phyloP scores from a whole-genome alignment of 2,329 filamentous ascomycete genomes.

The Aspergillus vadensis region DNA sequence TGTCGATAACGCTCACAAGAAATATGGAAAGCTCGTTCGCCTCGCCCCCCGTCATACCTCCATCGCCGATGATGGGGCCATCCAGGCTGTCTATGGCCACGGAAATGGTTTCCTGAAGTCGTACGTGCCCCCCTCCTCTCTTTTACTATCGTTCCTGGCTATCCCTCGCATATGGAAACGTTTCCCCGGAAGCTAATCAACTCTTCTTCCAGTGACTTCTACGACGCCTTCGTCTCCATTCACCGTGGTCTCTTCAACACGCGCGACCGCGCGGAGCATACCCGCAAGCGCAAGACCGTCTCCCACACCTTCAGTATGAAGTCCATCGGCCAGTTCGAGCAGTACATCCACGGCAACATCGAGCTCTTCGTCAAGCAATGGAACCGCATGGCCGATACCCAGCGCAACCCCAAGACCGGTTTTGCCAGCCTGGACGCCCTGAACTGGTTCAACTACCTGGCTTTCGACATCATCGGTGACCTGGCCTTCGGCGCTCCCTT shows the following conservation, averaged over 20 bases:
- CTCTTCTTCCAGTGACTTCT: constrained; percentile 66
- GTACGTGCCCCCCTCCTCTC: constrained; percentile 46
- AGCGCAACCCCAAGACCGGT: constrained; percentile 51
- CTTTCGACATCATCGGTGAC: constrained; percentile 63
- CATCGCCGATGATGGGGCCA: constrained; percentile 76
- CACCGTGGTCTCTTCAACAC: constrained; percentile 87
- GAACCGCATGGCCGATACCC: constrained; percentile 61
- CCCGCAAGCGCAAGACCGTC: constrained; percentile 84
- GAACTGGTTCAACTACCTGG: constrained; percentile 75
- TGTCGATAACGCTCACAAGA: constrained; percentile 74
- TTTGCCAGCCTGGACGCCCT: constrained; percentile 71
- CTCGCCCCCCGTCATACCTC: constrained; percentile 84
- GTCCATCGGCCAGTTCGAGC: constrained; percentile 80
- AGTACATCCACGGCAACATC: constrained; percentile 81
- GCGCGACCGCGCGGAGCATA: constrained; percentile 76
- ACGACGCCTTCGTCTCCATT: constrained; percentile 89
- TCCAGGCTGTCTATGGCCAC: constrained; percentile 75
- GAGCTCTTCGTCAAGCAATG: constrained; percentile 72
- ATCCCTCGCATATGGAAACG: neutral
- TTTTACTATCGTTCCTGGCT: too few relatives aligned
- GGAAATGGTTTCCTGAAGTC: constrained; percentile 74
- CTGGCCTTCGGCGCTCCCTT: constrained; percentile 74
- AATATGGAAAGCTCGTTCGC: constrained; percentile 75
- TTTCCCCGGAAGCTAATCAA: neutral
- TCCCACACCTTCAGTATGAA: constrained; percentile 85